Conservation (phyloP, 345 rosid species). For the Moringa oleifera region DNA sequence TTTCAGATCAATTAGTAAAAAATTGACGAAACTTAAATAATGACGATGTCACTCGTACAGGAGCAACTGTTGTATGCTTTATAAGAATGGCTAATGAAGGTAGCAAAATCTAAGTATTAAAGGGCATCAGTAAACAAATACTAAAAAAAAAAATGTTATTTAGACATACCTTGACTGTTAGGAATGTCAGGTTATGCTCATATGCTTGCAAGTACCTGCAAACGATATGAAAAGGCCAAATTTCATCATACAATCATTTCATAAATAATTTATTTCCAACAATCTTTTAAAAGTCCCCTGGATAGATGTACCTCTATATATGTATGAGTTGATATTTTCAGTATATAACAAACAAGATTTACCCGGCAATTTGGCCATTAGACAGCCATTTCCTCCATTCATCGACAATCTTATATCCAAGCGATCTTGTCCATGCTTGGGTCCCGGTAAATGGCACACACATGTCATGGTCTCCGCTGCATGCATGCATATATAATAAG, state of each 20-base stretch:
- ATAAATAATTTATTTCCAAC: no score
- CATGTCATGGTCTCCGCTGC: conserved; percentile 59
- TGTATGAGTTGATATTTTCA: background rate
- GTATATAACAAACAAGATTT: background rate
- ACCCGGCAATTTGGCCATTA: conserved; percentile 41
- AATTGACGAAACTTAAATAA: no score
- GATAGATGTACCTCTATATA: no score
- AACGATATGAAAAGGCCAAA: background rate
- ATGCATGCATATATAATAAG: no score
- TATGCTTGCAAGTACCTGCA: conserved; percentile 50
- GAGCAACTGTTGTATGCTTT: no score
- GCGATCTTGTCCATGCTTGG: conserved; percentile 50
- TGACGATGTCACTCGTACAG: no score
- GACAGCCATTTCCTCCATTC: conserved; percentile 47
- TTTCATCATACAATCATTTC: no score
- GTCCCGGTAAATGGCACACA: conserved; percentile 50
- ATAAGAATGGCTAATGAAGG: no score
- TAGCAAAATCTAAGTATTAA: no score
- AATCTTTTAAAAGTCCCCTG: no score
- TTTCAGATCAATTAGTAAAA: no score
- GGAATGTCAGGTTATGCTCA: conserved; percentile 41
- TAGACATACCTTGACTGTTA: conserved; percentile 48
- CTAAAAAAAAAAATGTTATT: background rate
- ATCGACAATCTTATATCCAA: conserved; percentile 32
- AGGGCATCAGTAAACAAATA: no score